These are phyloP conservation scores for Myriosclerotinia duriaeana DNA, from an alignment of 2,329 filamentous ascomycete species.

Conservation along the genomic window DNA sequence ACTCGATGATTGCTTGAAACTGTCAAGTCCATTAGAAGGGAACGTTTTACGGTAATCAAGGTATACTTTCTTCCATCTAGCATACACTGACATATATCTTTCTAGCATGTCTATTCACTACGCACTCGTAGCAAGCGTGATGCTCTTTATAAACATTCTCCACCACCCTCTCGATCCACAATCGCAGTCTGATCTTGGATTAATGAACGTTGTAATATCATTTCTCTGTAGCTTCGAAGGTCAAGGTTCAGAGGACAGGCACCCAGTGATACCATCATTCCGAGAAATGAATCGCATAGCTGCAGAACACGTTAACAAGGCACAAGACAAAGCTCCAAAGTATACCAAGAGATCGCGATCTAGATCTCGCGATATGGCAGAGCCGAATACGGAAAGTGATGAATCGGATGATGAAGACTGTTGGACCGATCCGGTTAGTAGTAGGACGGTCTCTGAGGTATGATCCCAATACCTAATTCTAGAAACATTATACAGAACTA, in stretches of 20 bases:
- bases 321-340: conserved; percentile 6
- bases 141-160: conserved; percentile 88
- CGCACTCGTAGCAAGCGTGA: conserved; percentile 87
- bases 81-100: neutral
- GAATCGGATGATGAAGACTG: conserved; percentile 5
- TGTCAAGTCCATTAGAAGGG: conserved; percentile 29
- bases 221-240: conserved; percentile 23
- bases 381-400: conserved; percentile 1
- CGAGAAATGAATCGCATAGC: conserved; percentile 16
- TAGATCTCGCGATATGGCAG: neutral
- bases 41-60: conserved; percentile 19
- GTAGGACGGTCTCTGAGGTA: conserved; percentile 7
- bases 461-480: neutral
- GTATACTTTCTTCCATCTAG: neutral
- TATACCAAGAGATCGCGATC: conserved; percentile 10
- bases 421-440: neutral
- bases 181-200: conserved; percentile 77
- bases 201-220: conserved; percentile 74
- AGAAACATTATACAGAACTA: neutral
- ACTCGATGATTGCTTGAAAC: conserved; percentile 26
- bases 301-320: conserved; percentile 10
- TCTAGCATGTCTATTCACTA: conserved; percentile 59
- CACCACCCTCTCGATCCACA: conserved; percentile 87
- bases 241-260: neutral
- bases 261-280: conserved; percentile 1